A percentile compares a stretch with the other conserved stretches of the same genome.
These are phyloP conservation scores for Neurospora sp. DNA, from an alignment of 495 filamentous ascomycete genomes.

Conservation along the genomic window DNA sequence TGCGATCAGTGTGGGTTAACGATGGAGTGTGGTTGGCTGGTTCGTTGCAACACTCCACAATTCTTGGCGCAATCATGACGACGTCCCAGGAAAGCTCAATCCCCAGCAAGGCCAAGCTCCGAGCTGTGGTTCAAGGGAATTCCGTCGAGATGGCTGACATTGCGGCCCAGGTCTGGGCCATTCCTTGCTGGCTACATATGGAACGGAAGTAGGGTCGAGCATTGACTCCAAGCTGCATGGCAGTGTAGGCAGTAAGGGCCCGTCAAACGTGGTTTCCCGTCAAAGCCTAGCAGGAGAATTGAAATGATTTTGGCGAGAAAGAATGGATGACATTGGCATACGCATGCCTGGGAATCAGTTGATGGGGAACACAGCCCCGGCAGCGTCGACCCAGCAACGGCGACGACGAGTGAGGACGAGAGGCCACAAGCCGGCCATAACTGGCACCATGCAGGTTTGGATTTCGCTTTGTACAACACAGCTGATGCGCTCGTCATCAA, in stretches of 20 bases:
- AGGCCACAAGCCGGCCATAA: background rate
- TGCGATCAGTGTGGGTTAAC: background rate
- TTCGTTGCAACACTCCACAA: background rate
- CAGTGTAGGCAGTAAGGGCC: background rate
- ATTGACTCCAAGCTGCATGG: background rate
- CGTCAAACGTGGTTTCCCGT: background rate
- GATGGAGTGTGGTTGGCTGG: background rate
- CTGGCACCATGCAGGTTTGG: background rate
- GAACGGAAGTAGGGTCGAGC: background rate
- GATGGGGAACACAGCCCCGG: background rate
- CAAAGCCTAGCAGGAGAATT: background rate
- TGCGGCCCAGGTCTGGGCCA: background rate
- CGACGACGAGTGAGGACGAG: background rate
- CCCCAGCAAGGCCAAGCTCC: background rate
- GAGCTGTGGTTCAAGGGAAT: background rate
- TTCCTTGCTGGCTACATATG: background rate
- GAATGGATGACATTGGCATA: background rate
- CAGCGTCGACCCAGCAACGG: background rate
- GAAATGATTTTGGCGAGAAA: background rate
- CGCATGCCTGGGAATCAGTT: background rate
- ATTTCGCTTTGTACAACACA: background rate
- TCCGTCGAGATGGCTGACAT: background rate
- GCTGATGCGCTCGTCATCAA: background rate
- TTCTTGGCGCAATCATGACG: background rate
- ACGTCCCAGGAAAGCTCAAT: background rate